phyloP scores from a whole-genome alignment of 768 basidiomycete genomes.

The Lactifluus hygrophoroides region DNA sequence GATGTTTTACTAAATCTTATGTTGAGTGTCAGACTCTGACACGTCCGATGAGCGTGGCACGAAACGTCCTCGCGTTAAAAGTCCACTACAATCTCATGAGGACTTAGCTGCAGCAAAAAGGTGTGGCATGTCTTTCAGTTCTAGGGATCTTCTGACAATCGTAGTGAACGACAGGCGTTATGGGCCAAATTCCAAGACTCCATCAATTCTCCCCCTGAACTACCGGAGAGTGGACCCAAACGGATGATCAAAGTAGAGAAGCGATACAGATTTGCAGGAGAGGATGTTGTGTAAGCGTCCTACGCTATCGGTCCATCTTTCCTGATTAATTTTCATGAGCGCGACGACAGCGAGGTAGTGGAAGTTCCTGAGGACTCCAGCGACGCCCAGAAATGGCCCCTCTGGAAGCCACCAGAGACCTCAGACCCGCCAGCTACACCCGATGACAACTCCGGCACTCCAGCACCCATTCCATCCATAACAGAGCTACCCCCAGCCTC shows the following conservation, averaged over 20 bases:
- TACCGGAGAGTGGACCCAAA: constrained; percentile 22
- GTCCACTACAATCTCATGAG: constrained; percentile 24
- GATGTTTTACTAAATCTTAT: not conserved
- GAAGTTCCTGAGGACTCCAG: constrained; percentile 65
- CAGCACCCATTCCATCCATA: not conserved
- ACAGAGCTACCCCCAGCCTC: constrained; percentile 16
- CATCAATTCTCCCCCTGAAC: constrained; percentile 29
- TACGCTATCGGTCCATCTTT: not conserved
- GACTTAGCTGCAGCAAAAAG: constrained; percentile 40
- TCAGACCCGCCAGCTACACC: constrained; percentile 12
- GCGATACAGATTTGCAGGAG: constrained; percentile 67
- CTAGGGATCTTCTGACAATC: constrained; percentile 1
- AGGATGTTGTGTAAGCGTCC: constrained; percentile 56
- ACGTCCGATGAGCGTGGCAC: constrained; percentile 32
- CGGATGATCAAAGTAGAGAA: constrained; percentile 60
- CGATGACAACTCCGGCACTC: constrained; percentile 1
- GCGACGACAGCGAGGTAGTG: constrained; percentile 49
- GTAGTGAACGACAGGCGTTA: constrained; percentile 51
- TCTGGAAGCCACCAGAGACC: constrained; percentile 32
- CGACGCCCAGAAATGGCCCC: constrained; percentile 72
- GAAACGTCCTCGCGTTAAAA: constrained; percentile 29
- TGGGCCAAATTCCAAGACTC: constrained; percentile 68
- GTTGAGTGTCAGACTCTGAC: constrained; percentile 28
- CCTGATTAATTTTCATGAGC: constrained; percentile 10
- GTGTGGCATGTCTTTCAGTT: not conserved